These are phyloP conservation scores for Xylariales sp. DNA, from an alignment of 2,329 filamentous ascomycete genomes.

Conservation along the genomic window DNA sequence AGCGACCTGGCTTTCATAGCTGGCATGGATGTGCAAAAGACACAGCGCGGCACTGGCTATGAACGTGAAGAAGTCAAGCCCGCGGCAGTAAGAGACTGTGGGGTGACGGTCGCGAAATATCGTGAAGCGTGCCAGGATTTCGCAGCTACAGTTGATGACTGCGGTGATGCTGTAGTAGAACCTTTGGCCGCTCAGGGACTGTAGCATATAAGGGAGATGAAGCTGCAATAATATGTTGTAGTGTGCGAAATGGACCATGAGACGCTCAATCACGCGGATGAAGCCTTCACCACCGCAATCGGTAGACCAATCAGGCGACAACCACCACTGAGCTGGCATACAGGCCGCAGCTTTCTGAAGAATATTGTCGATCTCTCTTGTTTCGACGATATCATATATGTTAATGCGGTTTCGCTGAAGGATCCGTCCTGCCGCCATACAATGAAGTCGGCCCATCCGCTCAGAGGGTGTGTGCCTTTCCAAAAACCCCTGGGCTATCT, in stretches of 20 bases:
- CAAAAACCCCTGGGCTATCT: conserved; percentile 46
- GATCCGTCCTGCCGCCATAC: conserved; percentile 52
- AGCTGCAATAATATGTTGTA: conserved; percentile 57
- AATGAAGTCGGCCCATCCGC: conserved; percentile 51
- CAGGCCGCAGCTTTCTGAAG: conserved; percentile 52
- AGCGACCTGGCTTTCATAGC: conserved; percentile 39
- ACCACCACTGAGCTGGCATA: conserved; percentile 59
- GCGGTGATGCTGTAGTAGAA: conserved; percentile 56
- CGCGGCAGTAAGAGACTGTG: conserved; percentile 53
- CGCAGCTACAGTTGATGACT: conserved; percentile 56
- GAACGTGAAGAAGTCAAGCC: conserved; percentile 56
- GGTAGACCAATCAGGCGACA: conserved; percentile 40
- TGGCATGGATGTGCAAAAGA: conserved; percentile 54
- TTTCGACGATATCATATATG: conserved; percentile 45
- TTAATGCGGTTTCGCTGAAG: conserved; percentile 52
- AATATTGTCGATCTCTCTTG: conserved; percentile 53
- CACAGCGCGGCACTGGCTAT: conserved; percentile 55
- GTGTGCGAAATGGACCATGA: conserved; percentile 57
- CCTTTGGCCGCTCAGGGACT: conserved; percentile 34
- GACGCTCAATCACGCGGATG: conserved; percentile 50
- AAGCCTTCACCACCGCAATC: conserved; percentile 35
- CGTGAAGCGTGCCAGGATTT: conserved; percentile 55
- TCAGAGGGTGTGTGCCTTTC: conserved; percentile 43
- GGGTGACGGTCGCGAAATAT: conserved; percentile 50
- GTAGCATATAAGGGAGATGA: conserved; percentile 59